Evolutionary conservation across 345 rosid genomes (phyloP).

Genomic region (Eucalyptus regnans): DNA sequence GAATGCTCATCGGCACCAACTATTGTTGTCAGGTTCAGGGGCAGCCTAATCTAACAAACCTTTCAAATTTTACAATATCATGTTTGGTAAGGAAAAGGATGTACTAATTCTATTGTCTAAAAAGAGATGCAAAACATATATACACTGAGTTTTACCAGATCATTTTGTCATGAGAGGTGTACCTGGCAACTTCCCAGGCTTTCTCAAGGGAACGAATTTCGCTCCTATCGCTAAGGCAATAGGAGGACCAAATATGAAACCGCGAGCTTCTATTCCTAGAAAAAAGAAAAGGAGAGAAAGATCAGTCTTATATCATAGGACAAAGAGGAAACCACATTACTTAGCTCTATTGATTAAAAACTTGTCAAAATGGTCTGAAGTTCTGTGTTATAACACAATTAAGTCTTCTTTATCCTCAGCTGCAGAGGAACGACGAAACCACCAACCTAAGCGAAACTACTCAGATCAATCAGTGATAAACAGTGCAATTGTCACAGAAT

Average conservation of each 20-base stretch:
- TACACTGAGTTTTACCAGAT: neutral
- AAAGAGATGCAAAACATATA: neutral
- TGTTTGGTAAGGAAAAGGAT: neutral
- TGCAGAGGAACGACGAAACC: neutral
- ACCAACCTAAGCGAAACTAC: neutral
- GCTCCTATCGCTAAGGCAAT: constrained; percentile 98
- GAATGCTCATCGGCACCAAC: neutral
- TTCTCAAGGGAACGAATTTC: constrained; percentile 87
- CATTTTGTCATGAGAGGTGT: neutral
- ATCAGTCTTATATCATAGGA: neutral
- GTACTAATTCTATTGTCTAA: neutral
- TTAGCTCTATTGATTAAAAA: neutral
- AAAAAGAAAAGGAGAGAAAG: neutral
- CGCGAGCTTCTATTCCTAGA: constrained; percentile 95
- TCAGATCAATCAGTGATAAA: neutral
- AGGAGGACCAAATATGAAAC: constrained; percentile 91
- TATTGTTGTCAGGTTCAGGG: neutral
- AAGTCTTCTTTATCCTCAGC: neutral
- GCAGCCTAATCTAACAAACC: neutral
- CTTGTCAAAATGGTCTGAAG: neutral
- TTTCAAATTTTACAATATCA: neutral
- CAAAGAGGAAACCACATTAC: neutral
- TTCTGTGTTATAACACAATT: neutral
- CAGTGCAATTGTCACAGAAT: neutral
- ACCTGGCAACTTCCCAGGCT: constrained; percentile 94